Base-by-base conservation (phyloP, 1,284 basidiomycete genomes). In the Trichosporon faecale region DNA sequence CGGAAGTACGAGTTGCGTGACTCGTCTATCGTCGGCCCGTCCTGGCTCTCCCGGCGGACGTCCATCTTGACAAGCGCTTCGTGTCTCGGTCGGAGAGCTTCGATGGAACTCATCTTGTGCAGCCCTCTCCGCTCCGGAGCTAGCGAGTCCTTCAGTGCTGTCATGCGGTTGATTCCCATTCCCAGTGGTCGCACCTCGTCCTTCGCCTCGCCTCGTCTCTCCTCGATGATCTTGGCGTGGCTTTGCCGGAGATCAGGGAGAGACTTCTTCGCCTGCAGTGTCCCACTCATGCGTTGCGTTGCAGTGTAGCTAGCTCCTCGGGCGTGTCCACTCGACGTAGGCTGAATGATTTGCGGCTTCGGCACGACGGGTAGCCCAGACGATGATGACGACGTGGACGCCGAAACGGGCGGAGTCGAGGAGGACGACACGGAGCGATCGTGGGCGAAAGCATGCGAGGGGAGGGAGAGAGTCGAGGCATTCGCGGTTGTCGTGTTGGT, bases 1-100 rank as follows among this genome's bases (percentile, higher is more conserved):
- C 91, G 90, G 84, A 99, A 99, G 82, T 99, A 99, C 11, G 92
- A 92, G 80, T 95, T 93, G 35, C 93, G 89, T 79, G 95, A 94
- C 27, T 88, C 88, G 68, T 92, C 89, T 78, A 92, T 76, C 0
- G 76, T 72, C 0, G 77, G 77, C 11, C 72, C 73, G 27, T 79
- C 77, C 64, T 77, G 73, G 46, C 74, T 74, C 35, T 67, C 65
- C 52, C 64, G 69, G 0, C 46, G 46, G 3, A 52, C 66, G 31
- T 23, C 61, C 52, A 68, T 31, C 49, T 65, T 65, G 46, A 25
- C 55, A 7, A 61, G 57, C 18, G 29, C 57, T 29, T 31, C 57
- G 16, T 61, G 27, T 18, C 29, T 31, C 31, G 64, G 57, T 9
- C 57, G 61, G 29, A 70, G 25, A 1, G 68, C 74, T 14, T 73